Conservation (phyloP, 129 eudicot species). For the Ambrosia artemisiifolia region DNA sequence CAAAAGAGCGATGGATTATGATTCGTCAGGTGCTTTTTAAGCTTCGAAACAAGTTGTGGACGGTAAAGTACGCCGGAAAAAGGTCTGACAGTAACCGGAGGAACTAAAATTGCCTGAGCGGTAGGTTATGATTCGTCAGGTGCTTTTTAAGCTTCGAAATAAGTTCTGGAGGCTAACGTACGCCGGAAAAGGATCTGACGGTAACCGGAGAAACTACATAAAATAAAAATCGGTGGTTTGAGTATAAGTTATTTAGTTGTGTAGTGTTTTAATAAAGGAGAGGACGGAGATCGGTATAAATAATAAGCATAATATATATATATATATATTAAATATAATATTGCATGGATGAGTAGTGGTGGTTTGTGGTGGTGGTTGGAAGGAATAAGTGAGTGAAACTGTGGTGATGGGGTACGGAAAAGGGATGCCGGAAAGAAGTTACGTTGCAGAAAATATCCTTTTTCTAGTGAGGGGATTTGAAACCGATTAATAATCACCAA, state of each 20-base stretch:
- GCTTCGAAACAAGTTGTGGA: neutral
- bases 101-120: too few species aligned
- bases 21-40: neutral
- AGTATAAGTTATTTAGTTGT: neutral
- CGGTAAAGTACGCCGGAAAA: constrained; percentile 1
- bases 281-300: neutral
- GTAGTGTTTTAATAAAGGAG: neutral
- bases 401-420: constrained; percentile 15
- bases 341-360: neutral
- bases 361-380: constrained; percentile 1
- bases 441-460: neutral
- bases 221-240: constrained; percentile 7
- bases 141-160: neutral
- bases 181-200: constrained; percentile 18
- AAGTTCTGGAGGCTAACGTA: neutral
- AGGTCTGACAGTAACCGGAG: constrained; percentile 8
- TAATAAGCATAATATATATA: neutral
- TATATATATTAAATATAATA: too few species aligned
- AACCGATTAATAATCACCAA: neutral
- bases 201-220: neutral
- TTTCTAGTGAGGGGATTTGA: neutral
- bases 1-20: neutral
- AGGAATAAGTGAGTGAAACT: neutral
- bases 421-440: constrained; percentile 15
- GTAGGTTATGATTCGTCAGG: neutral